Evolutionary conservation across 108 stramenopile genomes (phyloP).

Genomic region (Skeletonema grethae): DNA sequence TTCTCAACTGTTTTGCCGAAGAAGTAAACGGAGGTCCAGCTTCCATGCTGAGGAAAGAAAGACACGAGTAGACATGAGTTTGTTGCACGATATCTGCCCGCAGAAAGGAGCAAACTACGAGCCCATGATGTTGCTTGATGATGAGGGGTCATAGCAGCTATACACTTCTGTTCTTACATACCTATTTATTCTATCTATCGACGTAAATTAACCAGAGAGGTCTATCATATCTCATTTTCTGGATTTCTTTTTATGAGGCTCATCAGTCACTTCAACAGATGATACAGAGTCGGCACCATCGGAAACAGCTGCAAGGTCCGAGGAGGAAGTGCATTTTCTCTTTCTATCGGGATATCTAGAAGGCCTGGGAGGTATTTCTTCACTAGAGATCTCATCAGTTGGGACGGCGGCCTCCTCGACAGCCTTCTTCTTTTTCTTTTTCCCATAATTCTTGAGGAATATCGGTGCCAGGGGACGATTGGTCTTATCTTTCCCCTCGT

Average conservation of each 20-base stretch:
- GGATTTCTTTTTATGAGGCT: slow-evolving; percentile 19
- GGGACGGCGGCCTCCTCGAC: not conserved
- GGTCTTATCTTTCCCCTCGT: not conserved
- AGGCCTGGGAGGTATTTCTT: not conserved
- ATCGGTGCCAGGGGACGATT: slow-evolving; percentile 18
- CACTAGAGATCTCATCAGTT: not conserved
- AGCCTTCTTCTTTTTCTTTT: slow-evolving; percentile 13
- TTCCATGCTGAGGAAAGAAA: not conserved
- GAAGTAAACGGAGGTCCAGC: not conserved
- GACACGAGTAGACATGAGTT: slow-evolving; percentile 30
- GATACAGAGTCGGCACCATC: slow-evolving; percentile 26
- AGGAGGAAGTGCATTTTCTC: slow-evolving; percentile 6
- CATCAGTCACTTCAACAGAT: slow-evolving; percentile 7
- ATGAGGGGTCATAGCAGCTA: not conserved
- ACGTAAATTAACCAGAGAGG: not conserved
- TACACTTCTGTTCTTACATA: slow-evolving; percentile 3
- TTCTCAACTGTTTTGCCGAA: not conserved
- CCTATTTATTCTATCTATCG: slow-evolving; percentile 1
- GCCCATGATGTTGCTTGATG: slow-evolving; percentile 14
- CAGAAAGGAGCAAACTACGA: slow-evolving; percentile 33
- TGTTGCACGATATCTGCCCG: slow-evolving; percentile 31
- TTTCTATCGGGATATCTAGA: slow-evolving; percentile 19
- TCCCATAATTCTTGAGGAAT: slow-evolving; percentile 17
- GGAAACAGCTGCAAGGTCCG: slow-evolving; percentile 14
- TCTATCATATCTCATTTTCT: slow-evolving; percentile 10